Conservation (phyloP, 129 eudicot species). For the Deinandra increscens region DNA sequence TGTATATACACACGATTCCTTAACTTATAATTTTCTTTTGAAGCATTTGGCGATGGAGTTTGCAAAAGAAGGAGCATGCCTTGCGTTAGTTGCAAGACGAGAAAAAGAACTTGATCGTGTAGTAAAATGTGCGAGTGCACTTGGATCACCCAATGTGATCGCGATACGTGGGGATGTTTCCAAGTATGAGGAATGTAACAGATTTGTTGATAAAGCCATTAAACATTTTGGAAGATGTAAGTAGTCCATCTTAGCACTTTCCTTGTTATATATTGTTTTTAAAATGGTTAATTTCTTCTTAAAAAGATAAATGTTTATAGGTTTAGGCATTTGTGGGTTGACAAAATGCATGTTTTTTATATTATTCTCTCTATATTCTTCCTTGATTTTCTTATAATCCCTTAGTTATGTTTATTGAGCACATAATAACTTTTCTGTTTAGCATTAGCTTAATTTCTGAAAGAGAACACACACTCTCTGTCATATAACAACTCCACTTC, state of each 20-base stretch:
- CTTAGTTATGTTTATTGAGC: no score
- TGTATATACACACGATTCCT: not conserved
- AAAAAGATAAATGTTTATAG: no score
- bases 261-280: not conserved
- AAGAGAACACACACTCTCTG: no score
- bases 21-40: not conserved
- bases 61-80: slow-evolving; percentile 57
- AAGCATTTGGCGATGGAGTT: slow-evolving; percentile 40
- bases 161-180: slow-evolving; percentile 53
- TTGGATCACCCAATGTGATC: slow-evolving; percentile 59
- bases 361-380: no score
- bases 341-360: no score
- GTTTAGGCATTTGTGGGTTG: no score
- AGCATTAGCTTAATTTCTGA: no score
- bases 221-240: slow-evolving; percentile 58
- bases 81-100: slow-evolving; percentile 57
- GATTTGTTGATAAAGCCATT: slow-evolving; percentile 42
- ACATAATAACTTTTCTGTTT: no score
- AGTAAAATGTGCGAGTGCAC: slow-evolving; percentile 36
- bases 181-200: slow-evolving; percentile 44
- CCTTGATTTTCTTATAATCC: no score
- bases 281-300: no score
- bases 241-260: slow-evolving; percentile 11
- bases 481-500: no score
- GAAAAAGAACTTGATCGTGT: slow-evolving; percentile 40